These are phyloP conservation scores for Helicostylum pulchrum DNA, from an alignment of 192 early-diverging fungal species.

Conservation along the genomic window DNA sequence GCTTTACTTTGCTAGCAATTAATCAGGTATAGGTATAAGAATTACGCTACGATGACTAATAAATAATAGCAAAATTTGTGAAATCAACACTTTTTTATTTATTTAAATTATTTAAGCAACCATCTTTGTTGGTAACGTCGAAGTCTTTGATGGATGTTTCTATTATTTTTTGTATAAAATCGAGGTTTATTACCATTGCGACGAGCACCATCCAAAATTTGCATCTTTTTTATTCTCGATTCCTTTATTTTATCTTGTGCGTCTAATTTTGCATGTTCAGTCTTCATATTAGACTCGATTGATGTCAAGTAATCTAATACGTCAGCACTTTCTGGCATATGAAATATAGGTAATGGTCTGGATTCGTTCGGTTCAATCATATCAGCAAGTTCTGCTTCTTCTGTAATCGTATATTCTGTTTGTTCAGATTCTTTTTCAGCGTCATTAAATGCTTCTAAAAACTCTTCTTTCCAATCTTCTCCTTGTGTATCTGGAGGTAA, in stretches of 20 bases:
- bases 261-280: background rate
- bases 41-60: no score
- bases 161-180: background rate
- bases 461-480: background rate
- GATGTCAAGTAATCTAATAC: conserved; percentile 11
- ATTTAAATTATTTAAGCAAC: background rate
- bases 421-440: background rate
- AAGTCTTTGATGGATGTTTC: background rate
- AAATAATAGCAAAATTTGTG: no score
- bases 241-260: background rate
- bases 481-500: background rate
- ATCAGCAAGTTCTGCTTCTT: background rate
- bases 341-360: background rate
- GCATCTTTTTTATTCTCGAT: background rate
- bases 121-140: background rate
- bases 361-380: background rate
- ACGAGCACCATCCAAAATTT: conserved; percentile 2
- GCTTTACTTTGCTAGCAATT: no score
- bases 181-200: background rate
- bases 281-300: conserved; percentile 2
- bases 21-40: no score
- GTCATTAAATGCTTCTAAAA: background rate
- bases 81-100: no score
- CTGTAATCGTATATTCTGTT: background rate
- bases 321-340: conserved; percentile 18